Evolutionary conservation across 2,329 filamentous ascomycete genomes (phyloP), one percentile per base, ranked within the genome.

Genomic region (Phialemoniopsis sp.): DNA sequence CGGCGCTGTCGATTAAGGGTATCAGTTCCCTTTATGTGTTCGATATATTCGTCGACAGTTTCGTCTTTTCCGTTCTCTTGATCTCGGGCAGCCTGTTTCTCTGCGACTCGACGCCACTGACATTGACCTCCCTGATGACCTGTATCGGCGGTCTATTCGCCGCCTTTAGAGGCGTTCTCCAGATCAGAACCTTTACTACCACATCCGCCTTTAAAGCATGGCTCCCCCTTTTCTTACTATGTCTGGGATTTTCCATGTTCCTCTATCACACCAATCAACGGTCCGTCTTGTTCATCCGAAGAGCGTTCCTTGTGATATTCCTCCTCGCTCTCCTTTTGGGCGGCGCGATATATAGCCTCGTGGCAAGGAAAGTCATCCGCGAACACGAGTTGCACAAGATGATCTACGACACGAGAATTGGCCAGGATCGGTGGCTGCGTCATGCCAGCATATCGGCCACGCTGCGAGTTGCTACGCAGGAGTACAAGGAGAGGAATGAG

Each of bases 401-500:
- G 12, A 64, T 79, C 12, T 77, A 73, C 47, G 63, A 66, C 29
- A 63, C 64, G 3, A 63, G 71, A 17, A 60, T 71, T 16, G 63
- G 63, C 17, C 63, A 69, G 7, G 67, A 73, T 46, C 64, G 69
- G 8, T 80, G 73, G 73, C 51, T 73, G 8, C 54, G 65, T 8
- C 57, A 67, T 35, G 74, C 68, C 2, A 62, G 60, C 3, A 62
- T 64, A 13, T 78, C 74, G 49, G 61, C 61, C 10, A 73, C 63
- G 12, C 54, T 77, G 3, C 58, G 58, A 1, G 57, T 70, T 8
- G 76, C 74, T 1, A 64, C 70, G 4, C 52, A 57, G 5, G 64
- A 73, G 39, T 80, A 80, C 49, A 63, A 64, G 35, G 66, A 74
- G 35, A 65, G 70, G 5, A 67, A 79, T 42, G 50, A 85, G 50